Conservation (phyloP, 1,284 basidiomycete genomes). For the Cutaneotrichosporon cavernicola region DNA sequence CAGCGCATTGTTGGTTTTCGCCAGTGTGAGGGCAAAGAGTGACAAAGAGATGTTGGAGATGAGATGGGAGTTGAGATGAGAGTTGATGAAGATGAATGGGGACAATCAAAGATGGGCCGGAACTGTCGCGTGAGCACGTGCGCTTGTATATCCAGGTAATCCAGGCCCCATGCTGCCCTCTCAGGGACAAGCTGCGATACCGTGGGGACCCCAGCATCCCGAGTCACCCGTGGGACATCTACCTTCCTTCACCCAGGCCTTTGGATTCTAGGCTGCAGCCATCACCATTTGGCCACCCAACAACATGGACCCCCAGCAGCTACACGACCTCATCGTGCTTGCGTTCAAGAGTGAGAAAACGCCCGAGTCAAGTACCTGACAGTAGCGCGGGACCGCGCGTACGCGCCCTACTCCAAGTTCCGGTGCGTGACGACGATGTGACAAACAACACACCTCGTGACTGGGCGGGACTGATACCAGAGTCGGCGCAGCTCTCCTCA, state of each 20-base stretch:
- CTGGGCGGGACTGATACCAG: slow-evolving; percentile 23
- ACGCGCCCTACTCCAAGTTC: slow-evolving; percentile 79
- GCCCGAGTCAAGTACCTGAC: slow-evolving; percentile 14
- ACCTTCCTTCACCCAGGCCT: neutral
- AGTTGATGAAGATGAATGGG: neutral
- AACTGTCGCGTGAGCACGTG: neutral
- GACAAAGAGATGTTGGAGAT: neutral
- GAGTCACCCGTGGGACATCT: neutral
- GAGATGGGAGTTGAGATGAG: neutral
- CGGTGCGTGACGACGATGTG: slow-evolving; percentile 48
- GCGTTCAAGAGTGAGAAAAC: slow-evolving; percentile 35
- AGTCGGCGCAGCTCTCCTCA: slow-evolving; percentile 79
- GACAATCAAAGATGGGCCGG: neutral
- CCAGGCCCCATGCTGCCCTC: no score
- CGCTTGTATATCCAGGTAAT: neutral
- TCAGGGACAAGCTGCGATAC: no score
- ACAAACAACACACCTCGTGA: neutral
- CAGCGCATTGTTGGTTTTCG: neutral
- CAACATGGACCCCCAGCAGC: slow-evolving; percentile 27
- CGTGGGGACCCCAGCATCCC: neutral
- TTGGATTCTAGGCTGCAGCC: neutral
- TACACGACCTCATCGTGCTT: slow-evolving; percentile 42
- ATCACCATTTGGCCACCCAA: neutral
- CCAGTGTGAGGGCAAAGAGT: neutral
- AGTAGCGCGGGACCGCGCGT: slow-evolving; percentile 61